Percentiles rank a stretch among this genome's conserved stretches.
Conservation (phyloP, 306 rosid genomes). For the Castanea crenata region DNA sequence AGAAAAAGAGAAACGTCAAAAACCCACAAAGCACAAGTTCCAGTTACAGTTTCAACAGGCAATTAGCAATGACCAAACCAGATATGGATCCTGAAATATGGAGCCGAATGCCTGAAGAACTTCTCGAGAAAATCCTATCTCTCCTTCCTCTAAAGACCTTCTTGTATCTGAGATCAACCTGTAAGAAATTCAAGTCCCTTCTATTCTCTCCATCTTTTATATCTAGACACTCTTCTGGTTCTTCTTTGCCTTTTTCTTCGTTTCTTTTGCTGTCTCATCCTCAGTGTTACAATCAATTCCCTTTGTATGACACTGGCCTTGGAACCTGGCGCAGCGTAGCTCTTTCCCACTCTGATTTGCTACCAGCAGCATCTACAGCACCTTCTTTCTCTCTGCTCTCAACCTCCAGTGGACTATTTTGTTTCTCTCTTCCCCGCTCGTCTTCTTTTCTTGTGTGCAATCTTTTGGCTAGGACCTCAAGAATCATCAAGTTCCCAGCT, state of each 20-base stretch:
- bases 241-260: slow-evolving; percentile 53
- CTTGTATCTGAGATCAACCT: slow-evolving; percentile 71
- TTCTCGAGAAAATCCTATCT: slow-evolving; percentile 65
- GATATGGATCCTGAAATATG: slow-evolving; percentile 78
- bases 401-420: slow-evolving; percentile 67
- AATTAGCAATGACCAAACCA: not conserved
- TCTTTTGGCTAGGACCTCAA: slow-evolving; percentile 49
- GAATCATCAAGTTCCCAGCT: slow-evolving; percentile 54
- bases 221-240: slow-evolving; percentile 46
- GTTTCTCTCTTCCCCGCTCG: slow-evolving; percentile 48
- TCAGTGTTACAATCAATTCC: slow-evolving; percentile 50
- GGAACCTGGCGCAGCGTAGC: slow-evolving; percentile 62
- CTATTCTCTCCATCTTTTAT: slow-evolving; percentile 67
- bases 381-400: slow-evolving; percentile 44
- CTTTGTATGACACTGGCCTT: slow-evolving; percentile 60
- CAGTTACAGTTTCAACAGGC: no score
- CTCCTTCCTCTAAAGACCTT: slow-evolving; percentile 65
- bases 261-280: slow-evolving; percentile 83
- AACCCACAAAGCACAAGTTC: no score
- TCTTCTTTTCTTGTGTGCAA: slow-evolving; percentile 66
- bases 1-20: no score
- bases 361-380: slow-evolving; percentile 22
- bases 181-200: slow-evolving; percentile 68
- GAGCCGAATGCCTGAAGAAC: slow-evolving; percentile 70
- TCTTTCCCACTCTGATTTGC: slow-evolving; percentile 42